A percentile compares a stretch with the other conserved stretches of the same genome.
These are phyloP conservation scores for Phytopythium boreale DNA, from an alignment of 352 stramenopile species.

Conservation along the genomic window DNA sequence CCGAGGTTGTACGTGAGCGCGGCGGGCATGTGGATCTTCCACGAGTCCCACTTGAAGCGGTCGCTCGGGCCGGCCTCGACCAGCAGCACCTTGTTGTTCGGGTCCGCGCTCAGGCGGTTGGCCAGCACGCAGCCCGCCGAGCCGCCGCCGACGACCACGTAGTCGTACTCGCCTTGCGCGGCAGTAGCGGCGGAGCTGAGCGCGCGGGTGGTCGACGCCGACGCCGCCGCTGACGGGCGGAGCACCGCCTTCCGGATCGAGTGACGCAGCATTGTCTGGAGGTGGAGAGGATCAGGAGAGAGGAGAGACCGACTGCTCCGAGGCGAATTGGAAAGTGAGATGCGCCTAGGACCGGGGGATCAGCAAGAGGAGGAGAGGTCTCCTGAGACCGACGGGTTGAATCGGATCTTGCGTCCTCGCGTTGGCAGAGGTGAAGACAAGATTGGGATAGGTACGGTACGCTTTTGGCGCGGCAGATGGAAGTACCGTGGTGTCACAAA, in stretches of 20 bases:
- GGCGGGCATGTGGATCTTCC: conserved; percentile 90
- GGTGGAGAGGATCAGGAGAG: not conserved
- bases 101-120: conserved; percentile 83
- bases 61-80: conserved; percentile 89
- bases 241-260: conserved; percentile 11
- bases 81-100: conserved; percentile 83
- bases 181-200: conserved; percentile 17
- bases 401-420: not conserved
- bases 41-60: conserved; percentile 83
- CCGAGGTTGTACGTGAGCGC: conserved; percentile 84
- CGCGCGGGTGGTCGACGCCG: conserved; percentile 6
- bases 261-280: conserved; percentile 18
- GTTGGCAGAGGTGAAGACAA: not conserved
- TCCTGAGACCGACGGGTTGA: not conserved
- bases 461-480: not conserved
- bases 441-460: not conserved
- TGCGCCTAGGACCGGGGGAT: not conserved
- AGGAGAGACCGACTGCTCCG: not conserved
- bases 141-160: conserved; percentile 91
- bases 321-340: not conserved
- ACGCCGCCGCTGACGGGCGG: not conserved
- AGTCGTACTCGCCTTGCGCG: conserved; percentile 69
- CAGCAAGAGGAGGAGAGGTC: not conserved
- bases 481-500: not conserved
- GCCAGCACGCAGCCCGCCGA: conserved; percentile 90